A percentile compares a stretch with the other conserved stretches of the same genome.
phyloP scores from a whole-genome alignment of 192 early-diverging fungal genomes.

The Linnemannia schmuckeri region DNA sequence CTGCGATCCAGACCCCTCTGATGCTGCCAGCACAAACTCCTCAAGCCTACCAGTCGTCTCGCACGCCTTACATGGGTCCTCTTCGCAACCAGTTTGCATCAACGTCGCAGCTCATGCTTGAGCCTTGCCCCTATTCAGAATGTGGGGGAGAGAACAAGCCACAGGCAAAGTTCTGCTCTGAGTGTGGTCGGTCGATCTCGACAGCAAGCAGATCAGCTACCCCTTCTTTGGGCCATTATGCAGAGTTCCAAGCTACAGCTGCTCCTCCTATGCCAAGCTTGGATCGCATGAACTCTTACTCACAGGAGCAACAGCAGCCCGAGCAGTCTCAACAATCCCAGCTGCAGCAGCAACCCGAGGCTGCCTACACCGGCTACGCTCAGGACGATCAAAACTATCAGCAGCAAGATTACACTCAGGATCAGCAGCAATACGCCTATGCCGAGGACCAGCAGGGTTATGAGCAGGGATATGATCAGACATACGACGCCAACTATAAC shows the following conservation, averaged over 20 bases:
- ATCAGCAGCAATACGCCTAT: slow-evolving; percentile 18
- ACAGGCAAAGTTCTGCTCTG: slow-evolving; percentile 70
- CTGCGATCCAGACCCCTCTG: slow-evolving; percentile 51
- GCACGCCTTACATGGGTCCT: slow-evolving; percentile 51
- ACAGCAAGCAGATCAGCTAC: slow-evolving; percentile 56
- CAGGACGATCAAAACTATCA: slow-evolving; percentile 13
- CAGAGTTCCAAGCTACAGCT: slow-evolving; percentile 18
- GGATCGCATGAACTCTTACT: slow-evolving; percentile 38
- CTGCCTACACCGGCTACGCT: slow-evolving; percentile 2
- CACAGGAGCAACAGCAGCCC: slow-evolving; percentile 30
- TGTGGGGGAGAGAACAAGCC: slow-evolving; percentile 68
- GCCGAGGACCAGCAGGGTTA: slow-evolving; percentile 12
- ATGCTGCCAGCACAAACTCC: slow-evolving; percentile 50
- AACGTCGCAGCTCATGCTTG: slow-evolving; percentile 29
- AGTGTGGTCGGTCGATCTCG: slow-evolving; percentile 67
- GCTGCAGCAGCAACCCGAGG: slow-evolving; percentile 4
- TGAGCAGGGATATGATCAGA: slow-evolving; percentile 34
- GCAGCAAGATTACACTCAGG: slow-evolving; percentile 11
- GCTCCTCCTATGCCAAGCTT: slow-evolving; percentile 37
- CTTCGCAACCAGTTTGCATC: slow-evolving; percentile 31
- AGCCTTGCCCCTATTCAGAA: slow-evolving; percentile 60
- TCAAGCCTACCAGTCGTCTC: slow-evolving; percentile 31
- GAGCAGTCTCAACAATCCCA: slow-evolving; percentile 4
- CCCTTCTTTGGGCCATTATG: slow-evolving; percentile 39
- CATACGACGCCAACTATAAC: slow-evolving; percentile 27